Evolutionary conservation across 1,139 yeast genomes (phyloP).

Genomic region (Pichia sp.): DNA sequence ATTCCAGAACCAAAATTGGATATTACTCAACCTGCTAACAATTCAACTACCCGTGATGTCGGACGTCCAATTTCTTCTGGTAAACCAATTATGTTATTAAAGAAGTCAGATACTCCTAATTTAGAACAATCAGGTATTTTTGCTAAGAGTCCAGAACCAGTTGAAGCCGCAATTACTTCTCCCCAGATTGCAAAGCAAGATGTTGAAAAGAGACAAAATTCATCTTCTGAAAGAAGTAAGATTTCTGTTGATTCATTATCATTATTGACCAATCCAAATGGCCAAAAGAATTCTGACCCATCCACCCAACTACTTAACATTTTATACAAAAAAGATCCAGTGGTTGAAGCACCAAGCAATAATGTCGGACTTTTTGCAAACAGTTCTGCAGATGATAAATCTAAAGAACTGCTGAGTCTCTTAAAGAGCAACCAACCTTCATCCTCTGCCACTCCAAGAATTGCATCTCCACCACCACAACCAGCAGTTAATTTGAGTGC

Average conservation of each 20-base stretch:
- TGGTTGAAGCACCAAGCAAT: neutral
- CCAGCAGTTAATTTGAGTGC: slow-evolving; percentile 2
- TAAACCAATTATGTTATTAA: slow-evolving; percentile 22
- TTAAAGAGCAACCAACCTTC: neutral
- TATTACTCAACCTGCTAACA: slow-evolving; percentile 24
- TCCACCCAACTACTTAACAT: slow-evolving; percentile 14
- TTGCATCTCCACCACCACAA: slow-evolving; percentile 13
- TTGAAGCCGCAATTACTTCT: neutral
- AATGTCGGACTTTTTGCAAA: neutral
- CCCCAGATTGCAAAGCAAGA: neutral
- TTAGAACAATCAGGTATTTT: neutral
- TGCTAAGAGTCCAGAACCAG: neutral
- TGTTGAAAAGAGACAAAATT: neutral
- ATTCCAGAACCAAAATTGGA: slow-evolving; percentile 11
- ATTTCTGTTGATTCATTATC: slow-evolving; percentile 11
- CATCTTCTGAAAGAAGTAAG: slow-evolving; percentile 2
- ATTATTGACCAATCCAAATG: slow-evolving; percentile 16
- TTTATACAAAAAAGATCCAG: slow-evolving; percentile 6
- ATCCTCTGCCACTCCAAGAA: slow-evolving; percentile 12
- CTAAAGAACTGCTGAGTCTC: slow-evolving; percentile 13
- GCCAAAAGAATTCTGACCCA: slow-evolving; percentile 11
- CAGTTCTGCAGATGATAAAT: neutral
- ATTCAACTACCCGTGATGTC: slow-evolving; percentile 10
- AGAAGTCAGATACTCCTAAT: slow-evolving; percentile 10
- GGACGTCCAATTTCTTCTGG: slow-evolving; percentile 6